phyloP scores from a whole-genome alignment of 192 early-diverging fungal genomes.

The Rhizophagus sp. region DNA sequence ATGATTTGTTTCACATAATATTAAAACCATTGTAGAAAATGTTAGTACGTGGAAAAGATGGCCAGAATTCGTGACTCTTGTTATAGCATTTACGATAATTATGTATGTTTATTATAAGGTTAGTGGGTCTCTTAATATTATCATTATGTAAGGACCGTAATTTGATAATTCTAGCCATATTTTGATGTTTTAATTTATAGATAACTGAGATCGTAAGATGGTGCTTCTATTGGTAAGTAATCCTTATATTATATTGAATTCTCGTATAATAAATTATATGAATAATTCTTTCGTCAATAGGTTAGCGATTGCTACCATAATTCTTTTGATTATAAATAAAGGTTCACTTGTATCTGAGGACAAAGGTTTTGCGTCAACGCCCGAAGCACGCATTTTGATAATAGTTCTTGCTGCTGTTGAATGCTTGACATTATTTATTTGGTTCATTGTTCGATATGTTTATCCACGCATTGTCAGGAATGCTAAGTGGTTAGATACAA shows the following conservation, averaged over 20 bases:
- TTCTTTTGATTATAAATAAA: conserved; percentile 36
- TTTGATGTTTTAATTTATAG: not conserved
- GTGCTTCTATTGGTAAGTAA: conserved; percentile 45
- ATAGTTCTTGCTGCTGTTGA: conserved; percentile 35
- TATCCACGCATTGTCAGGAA: conserved; percentile 40
- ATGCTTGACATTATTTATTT: conserved; percentile 29
- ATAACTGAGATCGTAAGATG: conserved; percentile 36
- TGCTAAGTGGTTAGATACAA: conserved; percentile 37
- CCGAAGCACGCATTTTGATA: conserved; percentile 34
- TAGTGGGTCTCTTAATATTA: not conserved
- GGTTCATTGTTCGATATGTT: conserved; percentile 31
- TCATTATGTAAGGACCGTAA: not conserved
- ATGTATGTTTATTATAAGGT: conserved; percentile 29
- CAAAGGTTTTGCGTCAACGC: not conserved
- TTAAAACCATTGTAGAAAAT: not conserved
- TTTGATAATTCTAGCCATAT: too few relatives aligned
- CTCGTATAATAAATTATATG: not conserved
- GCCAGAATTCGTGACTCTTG: conserved; percentile 13
- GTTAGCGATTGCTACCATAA: conserved; percentile 41
- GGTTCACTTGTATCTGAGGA: conserved; percentile 33
- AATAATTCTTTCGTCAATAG: conserved; percentile 12
- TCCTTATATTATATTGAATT: not conserved
- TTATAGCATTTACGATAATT: not conserved
- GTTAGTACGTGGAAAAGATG: conserved; percentile 7
- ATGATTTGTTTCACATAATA: not conserved